phyloP scores from a whole-genome alignment of 306 rosid genomes.

The Cucurbita moschata region DNA sequence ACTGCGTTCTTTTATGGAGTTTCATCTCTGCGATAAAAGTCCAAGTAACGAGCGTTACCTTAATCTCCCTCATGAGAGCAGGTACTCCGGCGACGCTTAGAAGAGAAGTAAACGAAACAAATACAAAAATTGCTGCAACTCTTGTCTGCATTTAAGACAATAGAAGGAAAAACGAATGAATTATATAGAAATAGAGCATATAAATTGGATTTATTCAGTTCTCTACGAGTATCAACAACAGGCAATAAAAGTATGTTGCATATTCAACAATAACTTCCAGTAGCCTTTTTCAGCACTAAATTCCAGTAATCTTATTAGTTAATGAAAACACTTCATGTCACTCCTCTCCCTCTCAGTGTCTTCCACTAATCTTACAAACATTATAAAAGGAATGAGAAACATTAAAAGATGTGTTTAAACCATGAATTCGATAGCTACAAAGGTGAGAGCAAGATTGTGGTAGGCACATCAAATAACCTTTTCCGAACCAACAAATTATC shows the following conservation, averaged over 20 bases:
- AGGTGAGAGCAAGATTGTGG: not conserved
- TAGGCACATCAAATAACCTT: not conserved
- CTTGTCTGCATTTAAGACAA: conserved; percentile 51
- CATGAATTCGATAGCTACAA: not conserved
- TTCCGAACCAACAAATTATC: not conserved
- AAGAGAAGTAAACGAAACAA: conserved; percentile 76
- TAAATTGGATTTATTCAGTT: not conserved
- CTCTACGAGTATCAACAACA: not conserved
- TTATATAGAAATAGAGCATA: not conserved
- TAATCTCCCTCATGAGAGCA: conserved; percentile 67
- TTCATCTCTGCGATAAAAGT: not conserved
- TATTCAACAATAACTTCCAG: not conserved
- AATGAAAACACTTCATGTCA: too few relatives aligned
- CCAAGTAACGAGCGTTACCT: conserved; percentile 28
- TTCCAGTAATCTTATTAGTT: not conserved
- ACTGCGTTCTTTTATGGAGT: not conserved
- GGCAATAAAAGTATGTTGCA: not conserved
- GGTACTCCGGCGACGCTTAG: conserved; percentile 91
- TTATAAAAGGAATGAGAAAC: not conserved
- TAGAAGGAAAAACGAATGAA: not conserved
- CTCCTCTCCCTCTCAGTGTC: too few relatives aligned
- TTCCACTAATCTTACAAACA: not conserved
- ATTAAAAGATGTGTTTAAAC: not conserved
- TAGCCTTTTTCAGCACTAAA: not conserved
- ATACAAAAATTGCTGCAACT: conserved; percentile 86